These are phyloP conservation scores for Melampsora americana DNA, from an alignment of 1,284 basidiomycete genomes.

Conservation along the genomic window DNA sequence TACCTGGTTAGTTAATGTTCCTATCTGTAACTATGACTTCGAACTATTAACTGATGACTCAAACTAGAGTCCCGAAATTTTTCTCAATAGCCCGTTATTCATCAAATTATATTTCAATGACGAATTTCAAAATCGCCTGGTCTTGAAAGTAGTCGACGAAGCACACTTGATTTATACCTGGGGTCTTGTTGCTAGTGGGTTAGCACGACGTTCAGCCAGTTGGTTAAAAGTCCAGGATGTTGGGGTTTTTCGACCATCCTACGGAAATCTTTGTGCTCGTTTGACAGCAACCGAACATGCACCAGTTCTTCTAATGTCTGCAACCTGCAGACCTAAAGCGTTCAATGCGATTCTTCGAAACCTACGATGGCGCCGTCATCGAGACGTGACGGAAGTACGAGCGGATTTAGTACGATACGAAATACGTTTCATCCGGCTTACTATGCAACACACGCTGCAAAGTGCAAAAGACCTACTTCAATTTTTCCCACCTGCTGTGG, in stretches of 20 bases:
- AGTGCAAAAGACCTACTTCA: no score
- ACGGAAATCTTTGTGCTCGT: not conserved
- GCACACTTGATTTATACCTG: conserved; percentile 21
- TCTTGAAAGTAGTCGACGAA: not conserved
- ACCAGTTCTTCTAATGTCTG: not conserved
- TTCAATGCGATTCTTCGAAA: no score
- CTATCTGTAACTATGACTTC: no score
- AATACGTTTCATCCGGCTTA: no score
- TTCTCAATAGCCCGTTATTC: not conserved
- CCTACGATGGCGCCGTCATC: no score
- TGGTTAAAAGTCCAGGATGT: not conserved
- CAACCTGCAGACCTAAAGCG: not conserved
- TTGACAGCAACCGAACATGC: not conserved
- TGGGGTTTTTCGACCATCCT: not conserved
- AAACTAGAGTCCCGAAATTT: no score
- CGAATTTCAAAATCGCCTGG: not conserved
- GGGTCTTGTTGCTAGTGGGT: conserved; percentile 11
- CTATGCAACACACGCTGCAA: no score
- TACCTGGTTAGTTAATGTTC: no score
- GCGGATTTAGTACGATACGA: no score
- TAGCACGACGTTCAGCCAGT: not conserved
- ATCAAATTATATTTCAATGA: not conserved
- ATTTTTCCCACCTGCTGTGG: no score
- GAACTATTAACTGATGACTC: no score
- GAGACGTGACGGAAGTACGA: no score